These are phyloP conservation scores for Cryphonectria japonica DNA, from an alignment of 2,329 filamentous ascomycete genomes.

Conservation along the genomic window DNA sequence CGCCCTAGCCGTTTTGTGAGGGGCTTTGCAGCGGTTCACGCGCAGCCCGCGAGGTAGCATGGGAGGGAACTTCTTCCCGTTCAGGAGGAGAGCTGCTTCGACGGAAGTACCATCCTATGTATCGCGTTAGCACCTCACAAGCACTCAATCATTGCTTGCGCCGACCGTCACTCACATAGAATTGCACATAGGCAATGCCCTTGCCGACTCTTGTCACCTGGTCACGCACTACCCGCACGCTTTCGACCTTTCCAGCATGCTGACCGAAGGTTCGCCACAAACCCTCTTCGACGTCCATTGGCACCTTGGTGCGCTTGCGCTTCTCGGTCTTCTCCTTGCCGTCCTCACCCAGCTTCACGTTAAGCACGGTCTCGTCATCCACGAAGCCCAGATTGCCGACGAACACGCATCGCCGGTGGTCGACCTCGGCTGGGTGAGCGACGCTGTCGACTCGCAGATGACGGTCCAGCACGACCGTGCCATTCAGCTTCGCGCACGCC, in stretches of 20 bases:
- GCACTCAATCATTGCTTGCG: neutral
- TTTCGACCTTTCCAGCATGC: constrained; percentile 80
- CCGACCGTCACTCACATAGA: constrained; percentile 59
- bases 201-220: constrained; percentile 91
- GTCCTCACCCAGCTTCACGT: constrained; percentile 66
- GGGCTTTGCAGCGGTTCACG: constrained; percentile 83
- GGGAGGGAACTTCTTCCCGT: constrained; percentile 91
- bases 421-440: constrained; percentile 80
- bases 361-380: constrained; percentile 79
- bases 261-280: constrained; percentile 81
- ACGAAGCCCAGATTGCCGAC: constrained; percentile 96
- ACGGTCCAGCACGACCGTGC: constrained; percentile 78
- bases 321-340: constrained; percentile 65
- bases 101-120: constrained; percentile 78
- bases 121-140: constrained; percentile 11
- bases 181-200: constrained; percentile 97
- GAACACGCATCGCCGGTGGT: constrained; percentile 90
- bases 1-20: constrained; percentile 60
- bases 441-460: constrained; percentile 91
- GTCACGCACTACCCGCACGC: constrained; percentile 89
- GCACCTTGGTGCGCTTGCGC: constrained; percentile 70
- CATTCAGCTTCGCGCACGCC: constrained; percentile 79
- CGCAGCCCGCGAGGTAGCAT: constrained; percentile 88
- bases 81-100: constrained; percentile 83
- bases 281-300: constrained; percentile 89